Percentiles rank a stretch among this genome's conserved stretches.
Conservation (phyloP, 139 green algal species). For the Edaphochlamys debaryana region DNA sequence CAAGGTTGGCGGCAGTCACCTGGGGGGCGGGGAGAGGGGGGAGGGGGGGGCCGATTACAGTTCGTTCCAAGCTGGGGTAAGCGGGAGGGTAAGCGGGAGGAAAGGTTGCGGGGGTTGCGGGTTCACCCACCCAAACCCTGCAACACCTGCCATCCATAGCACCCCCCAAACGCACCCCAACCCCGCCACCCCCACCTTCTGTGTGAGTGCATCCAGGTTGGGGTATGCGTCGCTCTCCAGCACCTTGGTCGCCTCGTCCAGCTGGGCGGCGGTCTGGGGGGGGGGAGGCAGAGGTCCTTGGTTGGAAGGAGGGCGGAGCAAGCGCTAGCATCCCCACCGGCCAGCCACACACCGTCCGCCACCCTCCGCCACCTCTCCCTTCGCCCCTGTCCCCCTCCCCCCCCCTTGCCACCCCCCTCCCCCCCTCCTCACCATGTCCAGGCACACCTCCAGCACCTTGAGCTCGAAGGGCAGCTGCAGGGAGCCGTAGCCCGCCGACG, state of each 20-base stretch:
- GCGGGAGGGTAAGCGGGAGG: neutral
- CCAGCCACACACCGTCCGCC: too few species aligned
- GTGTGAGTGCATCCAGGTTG: constrained; percentile 86
- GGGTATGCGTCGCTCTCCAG: constrained; percentile 85
- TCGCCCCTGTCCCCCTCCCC: neutral
- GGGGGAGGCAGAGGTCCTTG: too few species aligned
- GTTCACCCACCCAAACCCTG: neutral
- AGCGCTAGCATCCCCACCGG: too few species aligned
- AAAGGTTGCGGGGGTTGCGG: neutral
- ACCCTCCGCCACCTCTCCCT: too few species aligned
- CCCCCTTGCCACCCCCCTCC: neutral
- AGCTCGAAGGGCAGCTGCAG: constrained; percentile 56
- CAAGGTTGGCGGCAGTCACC: constrained; percentile 83
- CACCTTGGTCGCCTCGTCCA: constrained; percentile 78
- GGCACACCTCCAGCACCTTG: constrained; percentile 60
- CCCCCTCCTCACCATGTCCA: constrained; percentile 35
- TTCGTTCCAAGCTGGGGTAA: too few species aligned
- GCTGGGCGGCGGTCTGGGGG: constrained; percentile 64
- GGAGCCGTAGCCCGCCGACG: neutral
- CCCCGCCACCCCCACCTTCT: too few species aligned
- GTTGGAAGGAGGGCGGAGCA: too few species aligned
- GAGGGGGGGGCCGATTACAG: too few species aligned
- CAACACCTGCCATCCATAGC: too few species aligned
- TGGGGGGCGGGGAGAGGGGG: too few species aligned
- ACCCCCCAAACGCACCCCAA: too few species aligned